Evolutionary conservation across 257 asterid genomes (phyloP), one percentile per base, ranked within the genome.

Genomic region (Anisodus acutangulus): DNA sequence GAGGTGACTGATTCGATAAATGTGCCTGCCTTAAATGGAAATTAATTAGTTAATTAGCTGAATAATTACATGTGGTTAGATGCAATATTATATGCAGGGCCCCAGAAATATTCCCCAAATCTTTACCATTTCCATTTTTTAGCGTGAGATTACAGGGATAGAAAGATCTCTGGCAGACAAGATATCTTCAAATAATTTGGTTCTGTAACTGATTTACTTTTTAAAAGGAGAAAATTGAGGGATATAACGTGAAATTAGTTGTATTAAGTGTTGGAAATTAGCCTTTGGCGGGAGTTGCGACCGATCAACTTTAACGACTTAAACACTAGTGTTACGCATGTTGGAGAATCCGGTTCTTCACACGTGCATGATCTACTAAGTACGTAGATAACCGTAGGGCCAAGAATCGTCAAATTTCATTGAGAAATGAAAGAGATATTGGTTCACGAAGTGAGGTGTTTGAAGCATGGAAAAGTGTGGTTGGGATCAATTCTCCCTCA

Each of bases 81-180:
- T 53, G 64, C 63, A 51, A 22, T 76, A 51, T 11, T 13, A 19
- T 13, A 35, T 8, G 2, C 43, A 59, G 86, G 85, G 88, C 55
- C 89, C 90, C 89, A 87, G 26, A 86, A 57, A 90, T 90, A 89
- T 90, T 90, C 93, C 76, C 84, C 71, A 89, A 85, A 90, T 90
- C 93, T 90, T 87, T 16, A 58, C n/a, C 68, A 82, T 80, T 87
- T 89, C 78, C 85, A 82, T 70, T 78, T 69, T 53, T 31, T 81
- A 85, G 86, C 86, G 87, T 88, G 70, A 69, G 13, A 82, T 86
- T 82, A 85, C 68, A 71, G 80, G 69, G 22, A 39, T 55, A 82
- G 12, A 67, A 41, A 57, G 76, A 82, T 85, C 26, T 64, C 11
- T 31, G 62, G 37, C 63, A 68, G 86, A 88, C 87, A 88, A 67